Evolutionary conservation across 2,329 filamentous ascomycete species (phyloP).

Genomic region (Simplicillium aogashimaense): DNA sequence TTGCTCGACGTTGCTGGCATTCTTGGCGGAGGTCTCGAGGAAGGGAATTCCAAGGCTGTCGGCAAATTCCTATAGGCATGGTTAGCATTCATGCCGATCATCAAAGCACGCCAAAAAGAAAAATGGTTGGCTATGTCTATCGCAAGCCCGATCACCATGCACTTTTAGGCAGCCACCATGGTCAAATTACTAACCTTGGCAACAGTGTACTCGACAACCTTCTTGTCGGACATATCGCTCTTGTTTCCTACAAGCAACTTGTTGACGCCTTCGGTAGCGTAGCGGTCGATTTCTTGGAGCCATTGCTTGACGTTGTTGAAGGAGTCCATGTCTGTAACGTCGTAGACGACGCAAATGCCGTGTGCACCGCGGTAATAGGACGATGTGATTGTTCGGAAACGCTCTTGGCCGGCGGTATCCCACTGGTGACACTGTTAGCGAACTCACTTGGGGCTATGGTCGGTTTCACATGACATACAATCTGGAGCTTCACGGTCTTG

Average conservation of each 20-base stretch:
- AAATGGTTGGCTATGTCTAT: conserved; percentile 4
- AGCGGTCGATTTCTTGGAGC: conserved; percentile 98
- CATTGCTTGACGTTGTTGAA: conserved; percentile 99
- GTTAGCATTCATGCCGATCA: not conserved
- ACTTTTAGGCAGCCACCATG: not conserved
- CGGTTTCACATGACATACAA: conserved; percentile 52
- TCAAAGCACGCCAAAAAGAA: conserved; percentile 2
- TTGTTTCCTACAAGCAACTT: conserved; percentile 99
- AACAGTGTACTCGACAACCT: conserved; percentile 98
- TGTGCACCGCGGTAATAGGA: conserved; percentile 99
- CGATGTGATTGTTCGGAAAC: conserved; percentile 98
- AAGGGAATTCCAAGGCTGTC: conserved; percentile 98
- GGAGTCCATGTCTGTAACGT: conserved; percentile 99
- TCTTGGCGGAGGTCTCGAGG: conserved; percentile 99
- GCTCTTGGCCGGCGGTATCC: conserved; percentile 98
- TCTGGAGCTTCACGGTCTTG: conserved; percentile 99
- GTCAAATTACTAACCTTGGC: conserved; percentile 67
- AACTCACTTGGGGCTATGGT: too few species aligned
- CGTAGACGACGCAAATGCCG: conserved; percentile 99
- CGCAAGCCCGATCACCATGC: not conserved
- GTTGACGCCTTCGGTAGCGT: conserved; percentile 98
- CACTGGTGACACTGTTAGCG: conserved; percentile 49
- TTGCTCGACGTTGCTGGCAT: conserved; percentile 98
- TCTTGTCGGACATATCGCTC: conserved; percentile 99
- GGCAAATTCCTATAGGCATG: conserved; percentile 70